Evolutionary conservation across 495 filamentous ascomycete species (phyloP).

Genomic region (Apodospora peruviana): DNA sequence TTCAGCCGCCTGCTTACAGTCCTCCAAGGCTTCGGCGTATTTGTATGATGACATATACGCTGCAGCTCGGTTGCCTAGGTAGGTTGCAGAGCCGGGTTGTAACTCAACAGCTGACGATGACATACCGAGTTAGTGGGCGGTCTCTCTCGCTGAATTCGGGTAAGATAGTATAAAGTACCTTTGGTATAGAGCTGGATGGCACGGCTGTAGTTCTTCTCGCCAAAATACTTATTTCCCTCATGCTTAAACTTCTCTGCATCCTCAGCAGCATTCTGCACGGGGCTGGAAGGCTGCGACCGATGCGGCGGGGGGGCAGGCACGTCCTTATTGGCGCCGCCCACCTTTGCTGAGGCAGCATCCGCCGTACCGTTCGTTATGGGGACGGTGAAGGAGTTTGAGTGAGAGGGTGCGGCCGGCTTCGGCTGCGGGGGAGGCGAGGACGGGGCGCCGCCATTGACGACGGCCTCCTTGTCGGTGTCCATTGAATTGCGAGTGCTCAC

Average conservation of each 20-base stretch:
- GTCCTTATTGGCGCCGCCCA: conserved; percentile 22
- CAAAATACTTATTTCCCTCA: conserved; percentile 93
- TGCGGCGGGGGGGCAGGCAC: conserved; percentile 81
- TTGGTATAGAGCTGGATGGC: conserved; percentile 92
- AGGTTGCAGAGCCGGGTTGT: conserved; percentile 74
- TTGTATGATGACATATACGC: conserved; percentile 81
- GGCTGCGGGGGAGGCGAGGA: conserved; percentile 36
- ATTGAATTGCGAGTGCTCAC: conserved; percentile 64
- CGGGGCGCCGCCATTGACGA: conserved; percentile 40
- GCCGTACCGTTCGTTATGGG: conserved; percentile 49
- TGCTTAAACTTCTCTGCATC: conserved; percentile 89
- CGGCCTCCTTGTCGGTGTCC: conserved; percentile 72
- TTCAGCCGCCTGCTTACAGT: conserved; percentile 72
- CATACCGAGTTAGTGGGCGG: conserved; percentile 11
- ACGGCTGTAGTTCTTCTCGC: conserved; percentile 75
- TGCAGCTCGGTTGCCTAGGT: conserved; percentile 90
- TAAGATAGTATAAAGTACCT: conserved; percentile 45
- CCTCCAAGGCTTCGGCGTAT: conserved; percentile 74
- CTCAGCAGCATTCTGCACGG: conserved; percentile 46
- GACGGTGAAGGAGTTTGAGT: conserved; percentile 34
- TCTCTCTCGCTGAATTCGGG: background rate
- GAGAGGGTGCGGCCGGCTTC: conserved; percentile 24
- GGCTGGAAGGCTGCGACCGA: conserved; percentile 56
- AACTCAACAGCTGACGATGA: conserved; percentile 66
- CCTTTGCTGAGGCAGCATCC: conserved; percentile 18